phyloP scores from a whole-genome alignment of 495 filamentous ascomycete species.

The Bacidia gigantensis region DNA sequence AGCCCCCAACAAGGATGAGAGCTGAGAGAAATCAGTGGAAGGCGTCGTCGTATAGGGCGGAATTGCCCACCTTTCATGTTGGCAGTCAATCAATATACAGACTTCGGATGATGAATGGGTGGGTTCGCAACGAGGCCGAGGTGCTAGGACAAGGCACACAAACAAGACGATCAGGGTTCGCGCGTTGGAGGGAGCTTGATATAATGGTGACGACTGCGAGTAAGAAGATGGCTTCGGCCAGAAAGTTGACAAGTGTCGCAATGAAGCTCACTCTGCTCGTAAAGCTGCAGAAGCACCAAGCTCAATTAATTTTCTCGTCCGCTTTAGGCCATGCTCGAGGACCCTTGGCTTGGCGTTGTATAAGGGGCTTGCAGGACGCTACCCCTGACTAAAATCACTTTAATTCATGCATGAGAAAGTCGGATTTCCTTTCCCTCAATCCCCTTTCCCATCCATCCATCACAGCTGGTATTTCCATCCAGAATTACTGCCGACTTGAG shows the following conservation, averaged over 20 bases:
- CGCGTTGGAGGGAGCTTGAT: too few relatives aligned
- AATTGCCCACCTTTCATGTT: constrained; percentile 2
- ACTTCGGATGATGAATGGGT: not conserved
- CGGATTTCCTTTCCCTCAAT: too few relatives aligned
- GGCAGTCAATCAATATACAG: not conserved
- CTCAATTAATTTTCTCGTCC: not conserved
- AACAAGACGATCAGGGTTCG: not conserved
- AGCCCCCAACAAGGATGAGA: constrained; percentile 98
- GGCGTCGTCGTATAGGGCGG: not conserved
- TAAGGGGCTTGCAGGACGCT: too few relatives aligned
- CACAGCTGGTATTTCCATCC: too few relatives aligned
- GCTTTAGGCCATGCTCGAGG: not conserved
- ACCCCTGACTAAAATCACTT: too few relatives aligned
- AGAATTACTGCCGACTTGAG: too few relatives aligned
- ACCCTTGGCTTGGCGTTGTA: not conserved
- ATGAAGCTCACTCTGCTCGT: not conserved
- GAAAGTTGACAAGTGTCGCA: too few relatives aligned
- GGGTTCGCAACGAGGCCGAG: not conserved
- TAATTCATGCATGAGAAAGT: too few relatives aligned
- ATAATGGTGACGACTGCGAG: too few relatives aligned
- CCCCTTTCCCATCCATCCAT: too few relatives aligned
- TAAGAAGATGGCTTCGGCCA: too few relatives aligned
- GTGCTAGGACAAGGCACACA: not conserved
- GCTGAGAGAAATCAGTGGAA: constrained; percentile 38
- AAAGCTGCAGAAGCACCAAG: not conserved